These are phyloP conservation scores for Rubroshorea leprosula DNA, from an alignment of 345 rosid genomes.

Conservation along the genomic window DNA sequence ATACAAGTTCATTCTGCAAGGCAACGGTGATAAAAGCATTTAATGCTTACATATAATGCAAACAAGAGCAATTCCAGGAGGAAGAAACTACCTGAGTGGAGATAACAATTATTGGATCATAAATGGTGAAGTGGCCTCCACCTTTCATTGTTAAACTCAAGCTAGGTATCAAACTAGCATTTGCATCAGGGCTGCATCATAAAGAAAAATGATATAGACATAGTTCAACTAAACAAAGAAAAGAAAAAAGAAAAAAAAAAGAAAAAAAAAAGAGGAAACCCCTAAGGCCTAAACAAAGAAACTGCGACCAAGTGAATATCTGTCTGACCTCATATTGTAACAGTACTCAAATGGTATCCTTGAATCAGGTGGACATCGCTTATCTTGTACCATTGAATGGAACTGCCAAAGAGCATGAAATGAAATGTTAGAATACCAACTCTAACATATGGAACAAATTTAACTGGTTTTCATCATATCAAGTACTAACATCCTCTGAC, in stretches of 20 bases:
- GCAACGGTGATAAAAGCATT: background rate
- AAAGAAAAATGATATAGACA: conserved; percentile 15
- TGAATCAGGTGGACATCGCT: conserved; percentile 46
- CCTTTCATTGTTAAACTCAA: conserved; percentile 71
- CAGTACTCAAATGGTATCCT: conserved; percentile 82
- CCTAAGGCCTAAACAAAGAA: background rate
- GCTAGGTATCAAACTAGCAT: conserved; percentile 59
- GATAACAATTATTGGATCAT: conserved; percentile 67
- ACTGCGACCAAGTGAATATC: conserved; percentile 4
- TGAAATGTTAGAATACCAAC: background rate
- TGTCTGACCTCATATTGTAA: conserved; percentile 62
- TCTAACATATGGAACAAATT: background rate
- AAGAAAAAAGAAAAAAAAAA: too few relatives aligned
- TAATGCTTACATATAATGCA: conserved; percentile 1
- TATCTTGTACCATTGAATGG: conserved; percentile 65
- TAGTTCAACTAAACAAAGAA: conserved; percentile 2
- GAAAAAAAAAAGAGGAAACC: too few relatives aligned
- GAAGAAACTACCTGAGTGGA: conserved; percentile 44
- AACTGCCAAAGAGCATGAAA: conserved; percentile 43
- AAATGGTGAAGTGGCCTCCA: conserved; percentile 50
- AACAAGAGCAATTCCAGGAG: background rate
- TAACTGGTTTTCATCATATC: background rate
- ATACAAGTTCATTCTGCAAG: conserved; percentile 52
- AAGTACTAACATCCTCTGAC: conserved; percentile 50
- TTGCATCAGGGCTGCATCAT: conserved; percentile 48